Conservation (phyloP, 108 stramenopile genomes). For the Licmophora abbreviata region DNA sequence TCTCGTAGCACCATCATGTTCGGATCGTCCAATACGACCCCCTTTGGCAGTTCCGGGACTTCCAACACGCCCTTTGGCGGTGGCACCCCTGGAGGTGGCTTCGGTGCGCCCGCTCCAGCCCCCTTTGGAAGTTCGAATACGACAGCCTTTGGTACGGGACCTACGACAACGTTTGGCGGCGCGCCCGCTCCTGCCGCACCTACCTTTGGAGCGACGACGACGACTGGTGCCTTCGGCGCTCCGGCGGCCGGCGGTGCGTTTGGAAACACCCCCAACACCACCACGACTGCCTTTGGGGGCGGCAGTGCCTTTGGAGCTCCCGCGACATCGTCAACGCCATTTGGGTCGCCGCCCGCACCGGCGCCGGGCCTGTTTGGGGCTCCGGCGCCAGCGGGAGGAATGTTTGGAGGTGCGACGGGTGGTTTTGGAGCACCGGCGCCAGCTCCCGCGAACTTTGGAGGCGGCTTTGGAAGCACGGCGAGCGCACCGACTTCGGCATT, state of each 20-base stretch:
- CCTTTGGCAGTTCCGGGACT: background rate
- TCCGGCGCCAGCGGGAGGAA: conserved; percentile 20
- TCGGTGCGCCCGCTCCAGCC: conserved; percentile 32
- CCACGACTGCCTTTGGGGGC: background rate
- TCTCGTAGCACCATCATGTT: background rate
- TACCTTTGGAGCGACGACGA: conserved; percentile 23
- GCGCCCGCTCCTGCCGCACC: conserved; percentile 35
- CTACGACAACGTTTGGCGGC: conserved; percentile 39
- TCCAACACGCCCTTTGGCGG: conserved; percentile 1
- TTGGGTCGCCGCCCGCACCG: conserved; percentile 1
- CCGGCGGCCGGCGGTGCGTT: conserved; percentile 32
- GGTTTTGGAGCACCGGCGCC: conserved; percentile 21
- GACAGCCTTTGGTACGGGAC: conserved; percentile 37
- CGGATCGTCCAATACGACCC: background rate
- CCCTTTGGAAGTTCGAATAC: conserved; percentile 33
- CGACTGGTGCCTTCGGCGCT: conserved; percentile 15
- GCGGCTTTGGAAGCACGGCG: conserved; percentile 45
- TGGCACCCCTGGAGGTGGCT: conserved; percentile 4
- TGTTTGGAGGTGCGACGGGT: conserved; percentile 3
- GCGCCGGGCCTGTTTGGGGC: conserved; percentile 50
- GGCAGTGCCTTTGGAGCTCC: no score
- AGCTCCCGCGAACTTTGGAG: conserved; percentile 3
- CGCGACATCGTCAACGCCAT: conserved; percentile 3
- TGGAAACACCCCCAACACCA: no score
- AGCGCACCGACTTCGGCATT: conserved; percentile 19